Evolutionary conservation across 768 basidiomycete species (phyloP).

Genomic region (Mycena leptocephala): DNA sequence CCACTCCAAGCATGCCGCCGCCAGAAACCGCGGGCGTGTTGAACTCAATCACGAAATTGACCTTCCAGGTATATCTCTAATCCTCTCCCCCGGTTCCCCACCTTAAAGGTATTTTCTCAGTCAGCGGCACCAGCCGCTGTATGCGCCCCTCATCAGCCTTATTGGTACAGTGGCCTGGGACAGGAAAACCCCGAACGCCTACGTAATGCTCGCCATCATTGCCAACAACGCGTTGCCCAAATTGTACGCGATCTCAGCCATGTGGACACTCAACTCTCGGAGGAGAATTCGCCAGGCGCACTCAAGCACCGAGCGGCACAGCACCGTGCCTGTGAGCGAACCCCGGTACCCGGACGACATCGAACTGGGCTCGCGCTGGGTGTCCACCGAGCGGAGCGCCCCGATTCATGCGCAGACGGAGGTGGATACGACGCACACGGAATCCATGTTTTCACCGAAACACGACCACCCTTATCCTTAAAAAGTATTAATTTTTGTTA

Average conservation of each 20-base stretch:
- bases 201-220: not conserved
- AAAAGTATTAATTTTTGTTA: no score
- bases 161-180: not conserved
- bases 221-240: not conserved
- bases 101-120: not conserved
- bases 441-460: no score
- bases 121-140: not conserved
- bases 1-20: conserved; percentile 10
- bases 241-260: not conserved
- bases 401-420: no score
- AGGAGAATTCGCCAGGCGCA: not conserved
- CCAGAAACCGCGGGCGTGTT: conserved; percentile 1
- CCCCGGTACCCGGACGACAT: not conserved
- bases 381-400: not conserved
- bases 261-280: not conserved
- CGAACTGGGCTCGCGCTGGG: not conserved
- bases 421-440: no score
- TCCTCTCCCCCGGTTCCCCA: not conserved
- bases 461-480: no score
- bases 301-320: not conserved
- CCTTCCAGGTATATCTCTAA: not conserved
- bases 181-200: not conserved
- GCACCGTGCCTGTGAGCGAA: not conserved
- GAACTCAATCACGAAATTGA: not conserved
- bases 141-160: not conserved